Evolutionary conservation across 2,329 filamentous ascomycete species (phyloP), one percentile per base, ranked within the genome.

Genomic region (Fusarium sp.): DNA sequence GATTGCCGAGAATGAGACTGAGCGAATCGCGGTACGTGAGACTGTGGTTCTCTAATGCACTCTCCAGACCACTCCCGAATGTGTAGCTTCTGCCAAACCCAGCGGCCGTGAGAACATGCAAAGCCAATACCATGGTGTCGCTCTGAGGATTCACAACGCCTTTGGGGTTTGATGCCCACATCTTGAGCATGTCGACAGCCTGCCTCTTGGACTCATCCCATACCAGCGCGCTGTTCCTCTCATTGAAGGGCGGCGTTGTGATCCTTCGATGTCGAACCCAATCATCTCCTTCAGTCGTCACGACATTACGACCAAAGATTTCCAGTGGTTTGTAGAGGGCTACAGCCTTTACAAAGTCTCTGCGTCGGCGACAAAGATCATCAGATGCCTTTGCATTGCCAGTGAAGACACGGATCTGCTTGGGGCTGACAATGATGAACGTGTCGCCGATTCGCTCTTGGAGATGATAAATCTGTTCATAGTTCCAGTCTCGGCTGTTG

Each of bases 401-500:
- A 2, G 67, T 71, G 24, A 71, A 71, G 24, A 71, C 51, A 0
- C 69, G 69, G 5, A 71, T 71, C 34, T 71, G 69, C 61, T 69
- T 71, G 0, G 69, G 65, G 8, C 69, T 71, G 19, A 44, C 69
- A 3, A 71, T 71, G 33, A 71, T 71, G 21, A 71, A 71, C 1
- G 69, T 71, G 33, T 71, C 69, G 6, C 67, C 69, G 47, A 71
- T 71, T 6, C 65, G 60, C 7, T 71, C 65, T 44, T 71, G 69
- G 1, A 71, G 57, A 8, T 51, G 57, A 38, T 60, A 45, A 19
- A 71, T 71, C 38, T 71, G 67, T 17, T 65, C 65, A 34, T 71
- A 71, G 7, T 71, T 71, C 65, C 64, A 71, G 28, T 71, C 65
- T n/a, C 69, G 61, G 2, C 64, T 71, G 47, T 71, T 71, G 57